Evolutionary conservation across 73 alveolate genomes (phyloP), one percentile per base, ranked within the genome.

Genomic region (Tetrahymena malaccensis): DNA sequence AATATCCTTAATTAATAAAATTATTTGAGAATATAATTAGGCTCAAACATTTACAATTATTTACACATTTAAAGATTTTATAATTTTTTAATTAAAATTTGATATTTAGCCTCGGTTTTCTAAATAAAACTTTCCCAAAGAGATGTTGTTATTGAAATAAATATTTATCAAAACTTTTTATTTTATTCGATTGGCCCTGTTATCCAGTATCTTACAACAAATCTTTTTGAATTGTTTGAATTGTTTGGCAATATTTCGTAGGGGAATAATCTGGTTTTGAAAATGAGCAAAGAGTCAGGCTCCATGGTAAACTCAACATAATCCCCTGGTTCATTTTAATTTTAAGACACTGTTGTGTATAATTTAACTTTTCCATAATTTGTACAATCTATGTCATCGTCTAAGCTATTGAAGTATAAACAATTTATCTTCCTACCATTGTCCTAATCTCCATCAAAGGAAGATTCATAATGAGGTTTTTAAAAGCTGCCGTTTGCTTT

Each of bases 381-480:
- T 27, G 89, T 70, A 31, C 89, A 70, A 25, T 70, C 89, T 27
- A 70, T 70, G 4, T 70, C 89, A 11, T 70, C 37, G 25, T 70
- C 89, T 11, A 70, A 70, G 37, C 22, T 70, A 31, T 70, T 34
- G 56, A 89, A 31, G 38, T 95, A 95, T 22, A 95, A 55, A 34
- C 93, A 43, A 50, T 94, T 95, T 33, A 95, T 43, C 27, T 94
- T 94, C 55, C 94, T 95, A 5, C 97, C 97, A 70, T 94, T 95
- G 55, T 95, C 97, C 34, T 43, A 35, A 21, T 89, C 84, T 43
- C 94, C 94, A 43, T 95, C 97, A 55, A 95, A 85, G 8, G 97
- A 94, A 43, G 96, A 94, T 43, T 95, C 97, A 34, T 35, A 95
- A 95, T 95, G 97, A n/a, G 83, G 35, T 89, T 94, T 94, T 43